Base-by-base conservation (phyloP, 495 filamentous ascomycete species). In the Hypoxylon rickii region DNA sequence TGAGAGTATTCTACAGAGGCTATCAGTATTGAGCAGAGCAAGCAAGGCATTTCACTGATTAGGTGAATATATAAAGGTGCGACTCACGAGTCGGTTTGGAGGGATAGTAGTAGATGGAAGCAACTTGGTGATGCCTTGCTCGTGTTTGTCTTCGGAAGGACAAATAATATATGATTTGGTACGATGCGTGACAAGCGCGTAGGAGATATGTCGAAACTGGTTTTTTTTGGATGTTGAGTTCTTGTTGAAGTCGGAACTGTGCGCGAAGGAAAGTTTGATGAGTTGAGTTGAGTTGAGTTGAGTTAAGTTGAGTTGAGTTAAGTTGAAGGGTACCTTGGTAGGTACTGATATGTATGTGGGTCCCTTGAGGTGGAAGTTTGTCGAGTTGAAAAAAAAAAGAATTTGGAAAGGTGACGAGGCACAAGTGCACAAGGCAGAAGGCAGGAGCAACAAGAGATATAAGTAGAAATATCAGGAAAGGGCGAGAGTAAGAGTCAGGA, bases 1-100 rank as follows among this genome's bases (percentile, higher is more conserved):
- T 75, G 70, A 56, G 32, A 32, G 42, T 22, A 13, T 45, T 51
- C 52, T 62, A 17, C 12, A 22, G 24, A 1, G 22, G 15, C 16
- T 32, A 43, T 63, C 17, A 63, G 48, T 8, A 45, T 32, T 17
- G 3, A 3, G 24, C 10, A 26, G 8, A 16, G 18, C 16, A 43
- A 22, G n/a, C 32, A 11, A 22, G 32, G 43, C 24, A 33, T 12
- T 10, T 16, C 17, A 40, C 12, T 4, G 2, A n/a, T n/a, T n/a
- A 4, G 24, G 10, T 29, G 24, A 10, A 29, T 15, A 33, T 22
- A 49, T 17, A 40, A 18, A 22, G 8, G 21, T 13, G 24, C 24
- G 29, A 58, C 56, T 60, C 19, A 54, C 55, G 20, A 24, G 39
- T 39, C 45, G 48, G 24, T 10, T 24, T 3, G 8, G 11, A 22